phyloP scores from a whole-genome alignment of 371 early-diverging fungal genomes.

The Mucor velutinosus region DNA sequence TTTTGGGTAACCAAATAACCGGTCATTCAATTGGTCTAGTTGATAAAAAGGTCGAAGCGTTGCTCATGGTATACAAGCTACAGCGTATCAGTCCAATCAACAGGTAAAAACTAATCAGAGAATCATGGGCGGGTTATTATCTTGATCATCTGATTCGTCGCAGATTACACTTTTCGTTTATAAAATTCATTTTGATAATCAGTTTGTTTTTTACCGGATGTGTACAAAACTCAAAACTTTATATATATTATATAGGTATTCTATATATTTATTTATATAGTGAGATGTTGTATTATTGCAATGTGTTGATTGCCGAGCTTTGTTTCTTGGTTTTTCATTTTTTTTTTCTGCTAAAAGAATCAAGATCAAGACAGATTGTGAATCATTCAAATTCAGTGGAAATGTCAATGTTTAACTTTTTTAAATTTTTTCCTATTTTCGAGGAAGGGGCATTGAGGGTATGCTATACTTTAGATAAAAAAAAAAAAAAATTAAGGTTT shows the following conservation, averaged over 20 bases:
- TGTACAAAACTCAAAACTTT: slow-evolving; percentile 4
- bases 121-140: slow-evolving; percentile 5
- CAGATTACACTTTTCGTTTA: slow-evolving; percentile 3
- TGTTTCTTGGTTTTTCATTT: not conserved
- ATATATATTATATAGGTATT: not conserved
- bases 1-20: slow-evolving; percentile 13
- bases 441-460: not conserved
- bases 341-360: not conserved
- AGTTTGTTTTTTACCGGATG: slow-evolving; percentile 4
- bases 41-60: not conserved
- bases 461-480: not conserved
- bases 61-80: not conserved
- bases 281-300: not conserved
- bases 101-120: slow-evolving; percentile 4
- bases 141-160: slow-evolving; percentile 9
- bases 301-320: not conserved
- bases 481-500: not conserved
- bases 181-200: slow-evolving; percentile 3
- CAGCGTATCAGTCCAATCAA: not conserved
- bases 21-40: slow-evolving; percentile 1
- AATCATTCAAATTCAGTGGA: not conserved
- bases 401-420: not conserved
- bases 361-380: not conserved
- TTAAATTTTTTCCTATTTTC: not conserved
- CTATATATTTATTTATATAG: not conserved